Evolutionary conservation across 768 basidiomycete genomes (phyloP).

Genomic region (Lentinus tigrinus): DNA sequence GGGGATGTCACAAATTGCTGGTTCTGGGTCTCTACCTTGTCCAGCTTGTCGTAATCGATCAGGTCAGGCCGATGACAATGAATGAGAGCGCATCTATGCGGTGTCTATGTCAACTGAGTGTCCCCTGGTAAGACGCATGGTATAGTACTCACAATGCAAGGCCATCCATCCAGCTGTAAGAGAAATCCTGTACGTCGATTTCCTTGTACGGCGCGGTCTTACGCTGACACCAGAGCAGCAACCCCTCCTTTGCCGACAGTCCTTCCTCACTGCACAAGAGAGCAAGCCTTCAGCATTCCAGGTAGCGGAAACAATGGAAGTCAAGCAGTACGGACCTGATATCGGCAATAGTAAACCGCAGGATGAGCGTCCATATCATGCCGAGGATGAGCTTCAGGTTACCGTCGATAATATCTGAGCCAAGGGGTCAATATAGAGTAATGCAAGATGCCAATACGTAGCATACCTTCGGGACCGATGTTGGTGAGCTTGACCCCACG

Average conservation of each 20-base stretch:
- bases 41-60: conserved; percentile 80
- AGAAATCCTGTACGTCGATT: conserved; percentile 93
- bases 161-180: conserved; percentile 90
- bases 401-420: conserved; percentile 96
- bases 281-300: background rate
- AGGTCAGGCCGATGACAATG: conserved; percentile 97
- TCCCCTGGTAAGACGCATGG: background rate
- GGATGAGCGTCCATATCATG: conserved; percentile 98
- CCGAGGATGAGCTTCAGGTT: conserved; percentile 97
- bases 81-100: conserved; percentile 86
- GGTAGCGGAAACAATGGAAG: no score
- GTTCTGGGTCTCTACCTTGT: conserved; percentile 57
- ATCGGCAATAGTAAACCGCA: conserved; percentile 96
- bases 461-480: conserved; percentile 92
- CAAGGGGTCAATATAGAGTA: background rate
- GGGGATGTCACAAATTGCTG: conserved; percentile 8
- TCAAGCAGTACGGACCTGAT: conserved; percentile 94
- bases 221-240: conserved; percentile 96
- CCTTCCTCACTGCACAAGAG: conserved; percentile 79
- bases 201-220: conserved; percentile 91
- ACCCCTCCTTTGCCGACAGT: conserved; percentile 95
- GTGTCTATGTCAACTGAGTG: conserved; percentile 5
- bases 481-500: conserved; percentile 95
- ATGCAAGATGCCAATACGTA: background rate
- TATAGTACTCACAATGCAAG: conserved; percentile 66